Percentiles rank a stretch among this genome's conserved stretches.
Evolutionary conservation across 2,329 filamentous ascomycete genomes (phyloP).

Genomic region (Penicillium sp.): DNA sequence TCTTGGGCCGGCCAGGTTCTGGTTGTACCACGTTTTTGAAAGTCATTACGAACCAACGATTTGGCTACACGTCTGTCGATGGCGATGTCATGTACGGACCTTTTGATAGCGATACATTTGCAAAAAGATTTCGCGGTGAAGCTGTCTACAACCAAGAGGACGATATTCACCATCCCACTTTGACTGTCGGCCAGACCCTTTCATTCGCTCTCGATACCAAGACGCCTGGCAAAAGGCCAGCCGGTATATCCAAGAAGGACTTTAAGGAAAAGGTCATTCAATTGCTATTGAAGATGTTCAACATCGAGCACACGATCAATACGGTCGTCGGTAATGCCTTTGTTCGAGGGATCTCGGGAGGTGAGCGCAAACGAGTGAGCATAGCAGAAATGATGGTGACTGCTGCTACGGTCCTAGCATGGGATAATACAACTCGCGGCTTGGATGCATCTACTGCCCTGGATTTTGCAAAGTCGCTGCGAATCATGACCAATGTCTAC

Average conservation of each 20-base stretch:
- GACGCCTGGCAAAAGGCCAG: slow-evolving; percentile 73
- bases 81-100: slow-evolving; percentile 76
- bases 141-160: slow-evolving; percentile 75
- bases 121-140: slow-evolving; percentile 70
- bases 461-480: slow-evolving; percentile 65
- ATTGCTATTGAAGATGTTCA: slow-evolving; percentile 83
- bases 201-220: slow-evolving; percentile 82
- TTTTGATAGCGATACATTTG: slow-evolving; percentile 66
- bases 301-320: slow-evolving; percentile 81
- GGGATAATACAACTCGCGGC: slow-evolving; percentile 71
- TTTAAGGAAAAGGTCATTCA: slow-evolving; percentile 61
- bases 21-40: slow-evolving; percentile 69
- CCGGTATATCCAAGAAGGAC: slow-evolving; percentile 41
- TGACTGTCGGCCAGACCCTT: slow-evolving; percentile 84
- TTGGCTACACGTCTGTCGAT: slow-evolving; percentile 56
- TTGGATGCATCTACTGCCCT: slow-evolving; percentile 66
- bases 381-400: slow-evolving; percentile 82
- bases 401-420: slow-evolving; percentile 66
- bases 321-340: slow-evolving; percentile 83
- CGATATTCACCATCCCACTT: slow-evolving; percentile 77
- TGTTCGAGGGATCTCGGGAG: slow-evolving; percentile 74
- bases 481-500: slow-evolving; percentile 79
- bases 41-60: slow-evolving; percentile 63
- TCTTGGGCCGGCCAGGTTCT: slow-evolving; percentile 72
- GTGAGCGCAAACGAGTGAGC: slow-evolving; percentile 73